These are phyloP conservation scores for sorghum (Sorghum bicolor) DNA, from an alignment of 176 grass and related monocot species.

Conservation along the genomic window Sorghum_bicolor_NCBIv3 NC_012879.2:55746501-55747000, in stretches of 20 bases:
- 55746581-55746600: constrained; percentile 50
- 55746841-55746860: constrained; percentile 98
- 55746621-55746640: constrained; percentile 79
- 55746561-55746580: constrained; percentile 72
- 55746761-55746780: constrained; percentile 85
- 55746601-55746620: constrained; percentile 60
- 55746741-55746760: constrained; percentile 76
- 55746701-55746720: constrained; percentile 67
- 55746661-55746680: constrained; percentile 67
- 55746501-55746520: constrained; percentile 65
- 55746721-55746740: constrained; percentile 89
- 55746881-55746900: constrained; percentile 98
- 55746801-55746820: constrained; percentile 88
- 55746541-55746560: constrained; percentile 67
- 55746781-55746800: constrained; percentile 99
- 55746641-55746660: constrained; percentile 43
- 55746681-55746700: constrained; percentile 44
- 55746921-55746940: constrained; percentile 88
- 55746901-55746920: constrained; percentile 98
- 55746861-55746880: constrained; percentile 82
- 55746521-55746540: constrained; percentile 72
- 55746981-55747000: constrained; percentile 22
- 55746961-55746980: constrained; percentile 93
- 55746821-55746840: constrained; percentile 83
- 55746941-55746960: constrained; percentile 79